Conservation (phyloP, 106 monocot genomes). For the Dendrobium officinale region DNA sequence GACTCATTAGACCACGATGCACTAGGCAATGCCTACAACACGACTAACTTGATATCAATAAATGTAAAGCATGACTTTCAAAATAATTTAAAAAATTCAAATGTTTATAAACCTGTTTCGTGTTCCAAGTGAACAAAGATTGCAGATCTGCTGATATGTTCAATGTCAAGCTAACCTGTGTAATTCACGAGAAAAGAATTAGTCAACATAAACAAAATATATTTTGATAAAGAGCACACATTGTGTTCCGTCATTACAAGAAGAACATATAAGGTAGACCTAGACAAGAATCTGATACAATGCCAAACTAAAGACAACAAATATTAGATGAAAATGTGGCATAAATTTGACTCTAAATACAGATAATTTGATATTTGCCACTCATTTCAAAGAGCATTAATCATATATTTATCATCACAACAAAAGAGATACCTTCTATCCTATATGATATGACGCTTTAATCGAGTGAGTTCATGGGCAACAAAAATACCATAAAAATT, state of each 20-base stretch:
- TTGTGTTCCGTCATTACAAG: not conserved
- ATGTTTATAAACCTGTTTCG: constrained; percentile 66
- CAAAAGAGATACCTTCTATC: not conserved
- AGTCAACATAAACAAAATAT: not conserved
- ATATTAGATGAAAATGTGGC: not conserved
- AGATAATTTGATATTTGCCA: not conserved
- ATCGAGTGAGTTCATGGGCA: not conserved
- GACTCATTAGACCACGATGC: not conserved
- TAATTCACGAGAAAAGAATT: constrained; percentile 4
- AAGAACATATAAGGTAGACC: not conserved
- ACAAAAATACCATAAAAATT: not conserved
- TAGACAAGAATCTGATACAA: not conserved
- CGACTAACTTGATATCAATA: not conserved
- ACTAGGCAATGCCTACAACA: not conserved
- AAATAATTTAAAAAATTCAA: not conserved
- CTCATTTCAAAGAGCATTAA: not conserved
- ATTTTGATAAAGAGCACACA: not conserved
- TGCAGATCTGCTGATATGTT: constrained; percentile 90
- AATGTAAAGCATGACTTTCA: not conserved
- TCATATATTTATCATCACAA: not conserved
- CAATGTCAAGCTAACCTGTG: constrained; percentile 85
- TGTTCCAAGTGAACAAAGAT: constrained; percentile 97
- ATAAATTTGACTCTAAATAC: not conserved
- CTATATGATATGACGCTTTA: not conserved
- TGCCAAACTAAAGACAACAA: not conserved